Base-by-base conservation (phyloP, 108 stramenopile genomes). In the Fragilariopsis cylindrus region DNA sequence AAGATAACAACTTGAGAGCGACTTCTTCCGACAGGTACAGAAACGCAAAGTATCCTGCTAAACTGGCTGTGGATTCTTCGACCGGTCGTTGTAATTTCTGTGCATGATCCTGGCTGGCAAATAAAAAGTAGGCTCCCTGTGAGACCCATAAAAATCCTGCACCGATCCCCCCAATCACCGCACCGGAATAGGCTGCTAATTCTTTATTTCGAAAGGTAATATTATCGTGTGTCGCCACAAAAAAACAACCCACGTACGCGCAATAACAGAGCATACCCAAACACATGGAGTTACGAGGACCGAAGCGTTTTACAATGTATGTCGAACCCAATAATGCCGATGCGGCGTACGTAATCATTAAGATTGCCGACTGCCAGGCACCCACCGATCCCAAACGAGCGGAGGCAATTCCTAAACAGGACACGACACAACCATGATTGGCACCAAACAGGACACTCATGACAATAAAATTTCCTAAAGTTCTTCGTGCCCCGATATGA, bases 71-170 rank as follows among this genome's bases (percentile, higher is more conserved):
- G 13, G 87, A 82, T 48, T 79, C 73, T 40, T 84, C 80, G 1
- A 65, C 41, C 15, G 56, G 30, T 13, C 42, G 30, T 7, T 60
- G 47, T 57, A 30, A 30, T 43, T 47, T 8, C 13, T 4, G 8
- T 5, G 91, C 88, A 80, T 90, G 84, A 16, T 86, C 75, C 70
- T 82, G 77, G 12, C 88, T 85, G 4, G 90, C 80, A 4, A 43
- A 77, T 0, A 80, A 49, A 76, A 95, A 92, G 82, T 88, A 95
- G 46, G 87, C 70, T 4, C 94, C 94, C 69, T 95, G 94, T 15
- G 88, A 82, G 16, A 87, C 90, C 94, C 94, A 95, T 30, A 95
- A 77, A 48, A 90, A 83, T 2, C 91, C 90, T 60, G 82, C 90
- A 18, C 91, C 94, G 0, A 91, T 54, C 15, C 94, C 94, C 7